phyloP scores from a whole-genome alignment of 2,329 filamentous ascomycete species.

The Dactylellina drechsleri region DNA sequence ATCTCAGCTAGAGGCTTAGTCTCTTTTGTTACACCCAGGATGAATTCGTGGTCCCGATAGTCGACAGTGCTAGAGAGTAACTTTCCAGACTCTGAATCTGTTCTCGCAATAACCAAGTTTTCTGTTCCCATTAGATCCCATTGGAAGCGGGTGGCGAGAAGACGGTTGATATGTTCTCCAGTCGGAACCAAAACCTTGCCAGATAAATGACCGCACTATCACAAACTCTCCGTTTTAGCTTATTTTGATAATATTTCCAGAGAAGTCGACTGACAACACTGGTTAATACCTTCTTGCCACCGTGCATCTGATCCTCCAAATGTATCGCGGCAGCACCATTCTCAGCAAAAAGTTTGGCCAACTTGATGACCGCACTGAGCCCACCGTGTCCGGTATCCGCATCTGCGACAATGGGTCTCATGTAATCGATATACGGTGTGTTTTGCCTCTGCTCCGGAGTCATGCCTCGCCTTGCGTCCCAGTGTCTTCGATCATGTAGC shows the following conservation, averaged over 20 bases:
- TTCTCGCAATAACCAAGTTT: conserved; percentile 92
- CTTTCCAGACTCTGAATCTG: conserved; percentile 92
- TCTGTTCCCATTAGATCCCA: conserved; percentile 98
- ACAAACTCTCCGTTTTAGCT: conserved; percentile 12
- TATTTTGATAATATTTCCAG: background rate
- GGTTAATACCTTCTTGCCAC: conserved; percentile 78
- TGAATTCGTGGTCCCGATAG: conserved; percentile 94
- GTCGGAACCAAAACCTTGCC: conserved; percentile 95
- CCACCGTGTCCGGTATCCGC: conserved; percentile 97
- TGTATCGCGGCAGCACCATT: conserved; percentile 96
- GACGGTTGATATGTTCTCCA: conserved; percentile 94
- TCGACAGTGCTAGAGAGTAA: conserved; percentile 91
- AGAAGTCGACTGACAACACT: background rate
- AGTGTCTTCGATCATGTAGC: conserved; percentile 95
- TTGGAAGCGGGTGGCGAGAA: conserved; percentile 91
- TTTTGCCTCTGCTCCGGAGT: conserved; percentile 75
- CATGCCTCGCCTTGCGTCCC: conserved; percentile 83
- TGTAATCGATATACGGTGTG: conserved; percentile 88
- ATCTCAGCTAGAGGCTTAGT: conserved; percentile 85
- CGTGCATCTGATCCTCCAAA: conserved; percentile 97
- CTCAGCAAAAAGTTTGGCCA: conserved; percentile 97
- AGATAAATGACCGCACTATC: conserved; percentile 84
- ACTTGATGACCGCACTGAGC: conserved; percentile 89
- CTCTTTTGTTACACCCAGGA: conserved; percentile 80
- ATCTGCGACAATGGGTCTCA: conserved; percentile 94